phyloP scores from a whole-genome alignment of 345 rosid species.

The Eucalyptus tenuipes region DNA sequence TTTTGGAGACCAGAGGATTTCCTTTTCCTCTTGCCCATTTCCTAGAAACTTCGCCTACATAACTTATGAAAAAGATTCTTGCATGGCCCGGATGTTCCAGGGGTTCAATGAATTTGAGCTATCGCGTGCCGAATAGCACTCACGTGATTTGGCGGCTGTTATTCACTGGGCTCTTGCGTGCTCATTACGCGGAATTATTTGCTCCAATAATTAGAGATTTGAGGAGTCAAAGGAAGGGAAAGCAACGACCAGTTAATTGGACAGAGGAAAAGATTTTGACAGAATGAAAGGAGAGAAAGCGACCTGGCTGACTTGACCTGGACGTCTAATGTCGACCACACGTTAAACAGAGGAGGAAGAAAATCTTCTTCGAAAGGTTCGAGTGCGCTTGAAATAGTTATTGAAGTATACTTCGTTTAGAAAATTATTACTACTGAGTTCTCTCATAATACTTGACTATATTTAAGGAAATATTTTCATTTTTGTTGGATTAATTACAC shows the following conservation, averaged over 20 bases:
- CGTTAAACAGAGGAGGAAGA: too few relatives aligned
- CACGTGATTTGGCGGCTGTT: neutral
- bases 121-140: neutral
- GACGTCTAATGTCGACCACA: too few relatives aligned
- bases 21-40: neutral
- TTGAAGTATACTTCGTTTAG: neutral
- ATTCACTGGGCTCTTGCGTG: too few relatives aligned
- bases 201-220: neutral
- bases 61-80: neutral
- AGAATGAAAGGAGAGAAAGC: neutral
- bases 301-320: too few relatives aligned
- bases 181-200: neutral
- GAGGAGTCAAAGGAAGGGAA: neutral
- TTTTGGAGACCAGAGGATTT: too few relatives aligned
- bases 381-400: neutral
- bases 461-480: neutral
- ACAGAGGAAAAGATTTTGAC: neutral
- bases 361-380: too few relatives aligned
- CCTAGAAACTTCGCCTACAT: neutral
- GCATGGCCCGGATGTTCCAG: too few relatives aligned
- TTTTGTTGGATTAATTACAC: neutral
- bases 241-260: neutral
- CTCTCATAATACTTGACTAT: too few relatives aligned
- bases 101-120: too few relatives aligned
- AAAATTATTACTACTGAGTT: too few relatives aligned